phyloP scores from a whole-genome alignment of 2,329 filamentous ascomycete genomes.

The Colletotrichum sp. region DNA sequence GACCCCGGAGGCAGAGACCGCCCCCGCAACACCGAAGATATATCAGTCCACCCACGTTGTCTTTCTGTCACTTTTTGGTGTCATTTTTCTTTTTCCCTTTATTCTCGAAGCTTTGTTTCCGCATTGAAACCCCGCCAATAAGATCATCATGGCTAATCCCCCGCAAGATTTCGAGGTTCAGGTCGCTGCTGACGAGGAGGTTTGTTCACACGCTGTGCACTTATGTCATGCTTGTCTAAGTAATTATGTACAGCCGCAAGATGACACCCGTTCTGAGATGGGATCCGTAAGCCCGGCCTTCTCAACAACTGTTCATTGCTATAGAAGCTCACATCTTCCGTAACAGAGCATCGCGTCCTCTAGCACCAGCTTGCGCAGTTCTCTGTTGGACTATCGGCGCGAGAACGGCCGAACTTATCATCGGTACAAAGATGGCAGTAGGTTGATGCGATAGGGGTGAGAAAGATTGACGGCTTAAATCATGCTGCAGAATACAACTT shows the following conservation, averaged over 20 bases:
- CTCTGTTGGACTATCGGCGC: not conserved
- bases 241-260: not conserved
- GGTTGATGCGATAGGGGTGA: accelerated
- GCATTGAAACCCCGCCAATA: not conserved
- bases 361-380: not conserved
- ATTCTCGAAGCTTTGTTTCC: not conserved
- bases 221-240: not conserved
- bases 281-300: not conserved
- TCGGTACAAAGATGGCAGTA: not conserved
- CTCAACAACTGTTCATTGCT: not conserved
- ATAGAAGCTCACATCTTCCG: not conserved
- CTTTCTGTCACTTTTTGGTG: not conserved
- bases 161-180: not conserved
- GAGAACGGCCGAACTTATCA: not conserved
- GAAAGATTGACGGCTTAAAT: not conserved
- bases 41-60: not conserved
- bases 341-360: not conserved
- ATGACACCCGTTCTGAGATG: not conserved
- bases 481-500: not conserved
- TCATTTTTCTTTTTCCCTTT: not conserved
- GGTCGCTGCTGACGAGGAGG: not conserved
- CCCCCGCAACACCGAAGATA: not conserved
- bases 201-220: not conserved
- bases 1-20: not conserved
- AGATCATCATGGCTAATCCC: not conserved